phyloP scores from a whole-genome alignment of 305 asterid species.

The Rubia peregrina region DNA sequence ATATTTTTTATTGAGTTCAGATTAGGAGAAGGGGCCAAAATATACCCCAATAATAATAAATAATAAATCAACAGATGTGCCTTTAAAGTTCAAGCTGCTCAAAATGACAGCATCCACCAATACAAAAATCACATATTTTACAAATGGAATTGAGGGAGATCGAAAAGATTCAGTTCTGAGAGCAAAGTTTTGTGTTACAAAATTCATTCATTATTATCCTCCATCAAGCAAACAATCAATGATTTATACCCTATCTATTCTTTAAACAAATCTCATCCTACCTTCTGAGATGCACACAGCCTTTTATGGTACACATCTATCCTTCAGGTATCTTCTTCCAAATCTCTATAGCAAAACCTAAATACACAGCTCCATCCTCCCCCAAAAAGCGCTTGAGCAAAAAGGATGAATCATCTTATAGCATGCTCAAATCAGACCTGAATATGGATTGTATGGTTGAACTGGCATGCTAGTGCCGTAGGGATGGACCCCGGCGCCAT shows the following conservation, averaged over 20 bases:
- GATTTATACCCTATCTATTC: slow-evolving; percentile 32
- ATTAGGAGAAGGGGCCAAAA: no score
- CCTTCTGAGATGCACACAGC: slow-evolving; percentile 40
- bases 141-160: not conserved
- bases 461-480: slow-evolving; percentile 63
- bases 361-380: slow-evolving; percentile 14
- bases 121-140: slow-evolving; percentile 14
- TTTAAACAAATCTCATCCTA: slow-evolving; percentile 44
- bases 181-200: slow-evolving; percentile 25
- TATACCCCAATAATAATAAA: no score
- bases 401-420: slow-evolving; percentile 10
- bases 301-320: slow-evolving; percentile 37
- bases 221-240: slow-evolving; percentile 28
- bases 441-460: slow-evolving; percentile 62
- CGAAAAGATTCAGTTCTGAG: slow-evolving; percentile 4
- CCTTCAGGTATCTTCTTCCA: slow-evolving; percentile 26
- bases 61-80: no score
- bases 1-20: no score
- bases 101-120: not conserved
- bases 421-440: slow-evolving; percentile 54
- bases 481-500: slow-evolving; percentile 39
- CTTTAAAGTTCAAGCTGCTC: no score
- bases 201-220: slow-evolving; percentile 21
- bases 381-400: slow-evolving; percentile 16
- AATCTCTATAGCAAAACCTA: slow-evolving; percentile 23